phyloP scores from a whole-genome alignment of 139 green algal genomes.

The Asterochloris sp. region DNA sequence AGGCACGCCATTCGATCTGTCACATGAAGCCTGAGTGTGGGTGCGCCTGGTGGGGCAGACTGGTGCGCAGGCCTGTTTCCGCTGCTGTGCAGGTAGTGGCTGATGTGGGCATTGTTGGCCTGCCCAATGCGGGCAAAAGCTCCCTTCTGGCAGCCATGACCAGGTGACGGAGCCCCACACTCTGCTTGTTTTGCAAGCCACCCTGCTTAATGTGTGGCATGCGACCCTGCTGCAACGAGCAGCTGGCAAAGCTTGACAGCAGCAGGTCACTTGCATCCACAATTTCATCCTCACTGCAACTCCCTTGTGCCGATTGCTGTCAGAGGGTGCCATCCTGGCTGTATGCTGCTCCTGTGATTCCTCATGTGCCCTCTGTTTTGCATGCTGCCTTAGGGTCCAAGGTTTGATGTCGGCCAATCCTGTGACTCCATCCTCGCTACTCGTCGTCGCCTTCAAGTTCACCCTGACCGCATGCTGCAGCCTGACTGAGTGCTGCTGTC shows the following conservation, averaged over 20 bases:
- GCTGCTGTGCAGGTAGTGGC: constrained; percentile 58
- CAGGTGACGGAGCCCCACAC: background rate
- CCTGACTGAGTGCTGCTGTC: background rate
- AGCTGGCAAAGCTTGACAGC: background rate
- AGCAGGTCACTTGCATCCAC: background rate
- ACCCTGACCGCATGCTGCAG: too few relatives aligned
- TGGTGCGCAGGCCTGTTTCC: too few relatives aligned
- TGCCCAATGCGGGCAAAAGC: constrained; percentile 87
- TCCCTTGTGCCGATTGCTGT: background rate
- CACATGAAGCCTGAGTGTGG: too few relatives aligned
- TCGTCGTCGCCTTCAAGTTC: too few relatives aligned
- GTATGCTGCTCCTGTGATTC: too few relatives aligned
- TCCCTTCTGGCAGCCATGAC: constrained; percentile 78
- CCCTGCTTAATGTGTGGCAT: background rate
- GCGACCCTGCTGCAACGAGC: background rate
- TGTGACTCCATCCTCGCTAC: too few relatives aligned
- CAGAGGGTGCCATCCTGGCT: too few relatives aligned
- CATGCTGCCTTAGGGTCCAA: too few relatives aligned
- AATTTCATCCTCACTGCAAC: background rate
- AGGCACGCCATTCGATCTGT: too few relatives aligned
- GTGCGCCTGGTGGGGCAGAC: too few relatives aligned
- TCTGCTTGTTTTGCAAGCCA: background rate
- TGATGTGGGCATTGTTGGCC: constrained; percentile 91
- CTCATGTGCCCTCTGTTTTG: too few relatives aligned
- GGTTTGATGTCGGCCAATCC: too few relatives aligned